Conservation (phyloP, 2,329 filamentous ascomycete species). For the Hawksworthiomyces lignivorus region DNA sequence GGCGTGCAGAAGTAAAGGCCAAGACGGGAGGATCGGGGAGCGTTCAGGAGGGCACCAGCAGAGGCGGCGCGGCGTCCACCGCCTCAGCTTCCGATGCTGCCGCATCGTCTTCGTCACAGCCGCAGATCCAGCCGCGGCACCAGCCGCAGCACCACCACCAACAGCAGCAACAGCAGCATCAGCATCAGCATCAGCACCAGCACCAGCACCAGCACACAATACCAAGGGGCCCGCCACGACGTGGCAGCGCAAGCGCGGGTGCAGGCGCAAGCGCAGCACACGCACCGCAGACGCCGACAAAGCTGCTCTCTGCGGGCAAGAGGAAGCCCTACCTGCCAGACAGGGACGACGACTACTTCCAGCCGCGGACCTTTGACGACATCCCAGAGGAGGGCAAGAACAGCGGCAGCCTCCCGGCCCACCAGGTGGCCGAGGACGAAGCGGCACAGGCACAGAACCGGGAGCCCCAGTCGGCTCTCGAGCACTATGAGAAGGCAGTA, state of each 20-base stretch:
- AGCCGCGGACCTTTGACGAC: slow-evolving; percentile 28
- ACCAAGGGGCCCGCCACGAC: too few species aligned
- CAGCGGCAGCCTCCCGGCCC: too few species aligned
- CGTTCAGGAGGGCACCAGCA: slow-evolving; percentile 7
- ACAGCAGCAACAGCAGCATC: too few species aligned
- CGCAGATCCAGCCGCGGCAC: background rate
- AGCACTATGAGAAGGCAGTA: slow-evolving; percentile 88
- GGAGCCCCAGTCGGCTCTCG: slow-evolving; percentile 68
- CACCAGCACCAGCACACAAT: background rate
- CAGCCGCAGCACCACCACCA: background rate
- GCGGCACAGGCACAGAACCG: background rate
- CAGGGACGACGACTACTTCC: slow-evolving; percentile 28
- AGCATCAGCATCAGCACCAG: background rate
- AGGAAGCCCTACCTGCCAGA: slow-evolving; percentile 23
- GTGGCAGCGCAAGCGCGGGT: slow-evolving; percentile 4
- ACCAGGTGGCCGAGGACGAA: background rate
- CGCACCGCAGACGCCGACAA: slow-evolving; percentile 11
- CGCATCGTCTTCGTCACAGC: too few species aligned
- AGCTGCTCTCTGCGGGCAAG: slow-evolving; percentile 16
- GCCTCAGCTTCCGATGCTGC: too few species aligned
- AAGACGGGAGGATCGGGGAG: slow-evolving; percentile 22
- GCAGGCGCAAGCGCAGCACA: too few species aligned
- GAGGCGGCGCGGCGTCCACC: slow-evolving; percentile 11
- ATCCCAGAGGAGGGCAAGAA: slow-evolving; percentile 12
- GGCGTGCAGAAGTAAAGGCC: slow-evolving; percentile 68